Base-by-base conservation (phyloP, 768 basidiomycete genomes). In the Xerocomus spinulosus region DNA sequence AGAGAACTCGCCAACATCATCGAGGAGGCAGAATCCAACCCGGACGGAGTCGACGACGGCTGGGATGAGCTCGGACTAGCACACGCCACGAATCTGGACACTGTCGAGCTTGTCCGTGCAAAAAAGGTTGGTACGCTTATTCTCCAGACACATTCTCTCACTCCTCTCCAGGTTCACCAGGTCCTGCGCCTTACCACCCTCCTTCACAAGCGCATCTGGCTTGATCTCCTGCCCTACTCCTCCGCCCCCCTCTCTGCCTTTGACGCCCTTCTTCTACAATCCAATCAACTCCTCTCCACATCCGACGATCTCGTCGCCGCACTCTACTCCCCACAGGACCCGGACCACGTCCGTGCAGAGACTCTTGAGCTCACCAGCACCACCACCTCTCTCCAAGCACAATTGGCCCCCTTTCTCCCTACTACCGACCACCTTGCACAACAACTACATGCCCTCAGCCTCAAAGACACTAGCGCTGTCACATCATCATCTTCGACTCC, bases 291-390 rank as follows among this genome's bases (percentile, higher is more conserved):
- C 18, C 70, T 83, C 15, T 61, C 73, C 40, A 72, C 76, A 3
- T 73, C 78, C 4, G 87, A 90, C 59, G 83, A 90, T 33, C 68
- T 88, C 44, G 75, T 83, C 18, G 73, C 83, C n/a, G 68, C 81
- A 3, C 67, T 86, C 33, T 85, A 89, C 59, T 52, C 77, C 0
- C 83, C 85, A 5, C 86, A 89, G 57, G 73, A 81, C 48, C 58
- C 62, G 0, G 56, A 57, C 1, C 63, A 71, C 28, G 64, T 87
- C 42, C 53, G 56, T 9, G 54, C 62, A 10, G 73, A 78, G 44
- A 52, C 80, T 24, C 50, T 58, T 5, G 51, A 69, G 0, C 71
- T 81, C 37, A 57, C 67, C 35, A 57, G 56, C 7, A 60, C 72
- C 28, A 67, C 78, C 10, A 53, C 66, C 18, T 56, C 59, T 2